phyloP scores from a whole-genome alignment of 352 stramenopile species.

The Phytophthora macrochlamydospora region DNA sequence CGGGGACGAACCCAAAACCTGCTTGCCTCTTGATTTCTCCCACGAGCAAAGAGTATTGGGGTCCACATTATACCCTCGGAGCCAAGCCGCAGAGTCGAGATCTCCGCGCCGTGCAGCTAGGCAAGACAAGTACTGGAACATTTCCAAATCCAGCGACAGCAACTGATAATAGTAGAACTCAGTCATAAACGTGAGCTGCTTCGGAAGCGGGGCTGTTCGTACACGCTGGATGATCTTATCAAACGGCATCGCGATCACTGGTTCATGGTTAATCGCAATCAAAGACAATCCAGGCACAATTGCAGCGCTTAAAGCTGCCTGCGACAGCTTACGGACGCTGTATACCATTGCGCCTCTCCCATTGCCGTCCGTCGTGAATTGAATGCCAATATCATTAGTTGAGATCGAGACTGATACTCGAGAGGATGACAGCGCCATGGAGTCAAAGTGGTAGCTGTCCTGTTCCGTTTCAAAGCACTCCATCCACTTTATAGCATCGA shows the following conservation, averaged over 20 bases:
- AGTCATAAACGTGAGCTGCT: conserved; percentile 83
- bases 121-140: conserved; percentile 83
- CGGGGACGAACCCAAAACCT: conserved; percentile 71
- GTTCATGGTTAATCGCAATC: conserved; percentile 84
- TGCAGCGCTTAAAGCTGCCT: conserved; percentile 73
- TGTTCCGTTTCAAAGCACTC: conserved; percentile 56
- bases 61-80: conserved; percentile 57
- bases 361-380: conserved; percentile 82
- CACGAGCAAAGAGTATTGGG: conserved; percentile 73
- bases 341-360: conserved; percentile 78
- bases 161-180: conserved; percentile 89
- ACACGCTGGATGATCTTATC: conserved; percentile 73
- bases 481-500: conserved; percentile 83
- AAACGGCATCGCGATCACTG: conserved; percentile 81
- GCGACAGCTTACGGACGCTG: conserved; percentile 78
- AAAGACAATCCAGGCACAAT: conserved; percentile 77
- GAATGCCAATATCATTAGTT: conserved; percentile 82
- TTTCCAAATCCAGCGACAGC: conserved; percentile 71
- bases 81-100: conserved; percentile 64
- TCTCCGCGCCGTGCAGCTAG: conserved; percentile 74
- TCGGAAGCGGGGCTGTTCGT: conserved; percentile 68
- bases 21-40: conserved; percentile 72
- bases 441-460: conserved; percentile 43
- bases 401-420: conserved; percentile 80
- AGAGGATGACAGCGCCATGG: conserved; percentile 54